These are phyloP conservation scores for Lodderomyces beijingensis DNA, from an alignment of 1,139 yeast species.

Conservation along the genomic window DNA sequence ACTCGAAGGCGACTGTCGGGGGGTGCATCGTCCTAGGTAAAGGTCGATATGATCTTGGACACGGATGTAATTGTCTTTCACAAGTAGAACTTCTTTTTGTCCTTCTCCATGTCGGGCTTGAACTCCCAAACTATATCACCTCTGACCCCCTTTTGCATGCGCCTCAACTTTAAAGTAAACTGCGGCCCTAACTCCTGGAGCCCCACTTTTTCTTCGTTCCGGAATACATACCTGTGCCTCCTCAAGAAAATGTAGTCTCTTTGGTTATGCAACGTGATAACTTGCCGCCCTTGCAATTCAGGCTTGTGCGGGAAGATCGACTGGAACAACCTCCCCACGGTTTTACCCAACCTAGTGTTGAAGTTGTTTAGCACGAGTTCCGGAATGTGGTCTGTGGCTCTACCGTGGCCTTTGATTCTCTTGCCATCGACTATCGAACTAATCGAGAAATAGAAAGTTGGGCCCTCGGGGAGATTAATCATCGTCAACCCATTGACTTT, in stretches of 20 bases:
- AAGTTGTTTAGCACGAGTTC: constrained; percentile 89
- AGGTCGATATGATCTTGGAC: no score
- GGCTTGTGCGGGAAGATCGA: constrained; percentile 90
- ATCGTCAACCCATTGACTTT: constrained; percentile 87
- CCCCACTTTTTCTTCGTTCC: constrained; percentile 88
- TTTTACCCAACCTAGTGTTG: constrained; percentile 85
- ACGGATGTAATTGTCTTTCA: no score
- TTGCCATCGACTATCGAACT: constrained; percentile 77
- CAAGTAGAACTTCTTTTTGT: constrained; percentile 85
- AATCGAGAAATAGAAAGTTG: constrained; percentile 85
- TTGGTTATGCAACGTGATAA: constrained; percentile 90
- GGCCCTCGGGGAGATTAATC: constrained; percentile 91
- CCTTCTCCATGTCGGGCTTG: constrained; percentile 92
- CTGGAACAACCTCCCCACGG: constrained; percentile 89
- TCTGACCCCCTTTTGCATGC: constrained; percentile 86
- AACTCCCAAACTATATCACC: constrained; percentile 97
- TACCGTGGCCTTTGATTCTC: constrained; percentile 80
- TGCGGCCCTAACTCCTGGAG: constrained; percentile 96
- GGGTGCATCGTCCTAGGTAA: no score
- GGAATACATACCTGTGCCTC: constrained; percentile 87
- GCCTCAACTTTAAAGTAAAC: constrained; percentile 80
- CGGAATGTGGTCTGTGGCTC: constrained; percentile 85
- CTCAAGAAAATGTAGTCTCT: constrained; percentile 93
- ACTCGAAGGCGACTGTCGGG: no score
- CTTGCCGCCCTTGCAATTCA: constrained; percentile 92